Conservation (phyloP, 176 grass and related monocot genomes). For the Chloris gayana region DNA sequence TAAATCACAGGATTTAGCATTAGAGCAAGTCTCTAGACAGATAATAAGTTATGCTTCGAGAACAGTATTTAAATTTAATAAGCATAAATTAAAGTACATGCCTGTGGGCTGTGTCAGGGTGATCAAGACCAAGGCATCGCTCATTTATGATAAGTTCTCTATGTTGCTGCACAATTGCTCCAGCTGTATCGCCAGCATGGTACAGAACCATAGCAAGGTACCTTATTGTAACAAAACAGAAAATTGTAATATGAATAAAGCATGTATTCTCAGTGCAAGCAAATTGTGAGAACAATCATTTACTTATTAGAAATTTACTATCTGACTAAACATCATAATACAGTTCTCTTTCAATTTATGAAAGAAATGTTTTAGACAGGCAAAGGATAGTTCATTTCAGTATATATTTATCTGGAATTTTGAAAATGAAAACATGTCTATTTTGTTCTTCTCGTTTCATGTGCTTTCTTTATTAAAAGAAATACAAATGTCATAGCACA, state of each 20-base stretch:
- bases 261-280: neutral
- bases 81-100: slow-evolving; percentile 22
- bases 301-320: neutral
- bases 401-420: neutral
- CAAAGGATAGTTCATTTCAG: neutral
- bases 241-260: slow-evolving; percentile 10
- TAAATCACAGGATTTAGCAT: neutral
- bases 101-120: slow-evolving; percentile 99
- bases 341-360: neutral
- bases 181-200: slow-evolving; percentile 88
- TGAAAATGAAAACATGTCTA: neutral
- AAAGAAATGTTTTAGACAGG: neutral
- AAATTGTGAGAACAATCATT: neutral
- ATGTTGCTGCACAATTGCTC: slow-evolving; percentile 96
- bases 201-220: slow-evolving; percentile 96
- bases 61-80: neutral
- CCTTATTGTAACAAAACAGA: slow-evolving; percentile 62
- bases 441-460: neutral
- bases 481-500: slow-evolving; percentile 5
- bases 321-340: neutral
- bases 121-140: slow-evolving; percentile 92
- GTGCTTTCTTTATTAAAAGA: neutral
- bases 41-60: neutral
- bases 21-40: neutral
- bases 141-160: slow-evolving; percentile 99